Conservation (phyloP, 176 grass and related monocot genomes). For the Urochloa ruziziensis region DNA sequence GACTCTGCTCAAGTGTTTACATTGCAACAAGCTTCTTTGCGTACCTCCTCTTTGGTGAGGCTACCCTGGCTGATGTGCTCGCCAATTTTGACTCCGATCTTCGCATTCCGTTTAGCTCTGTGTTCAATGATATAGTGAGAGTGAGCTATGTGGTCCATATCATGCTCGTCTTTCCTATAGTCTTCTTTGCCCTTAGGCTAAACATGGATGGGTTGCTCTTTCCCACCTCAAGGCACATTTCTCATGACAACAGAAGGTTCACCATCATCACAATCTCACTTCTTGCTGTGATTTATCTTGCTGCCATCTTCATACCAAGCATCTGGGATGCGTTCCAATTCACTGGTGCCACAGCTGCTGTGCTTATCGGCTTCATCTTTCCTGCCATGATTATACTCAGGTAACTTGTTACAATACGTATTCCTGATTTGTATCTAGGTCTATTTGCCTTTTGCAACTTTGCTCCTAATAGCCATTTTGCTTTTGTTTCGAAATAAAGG, state of each 20-base stretch:
- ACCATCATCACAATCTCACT: slow-evolving; percentile 48
- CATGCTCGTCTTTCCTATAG: slow-evolving; percentile 92
- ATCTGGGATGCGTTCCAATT: slow-evolving; percentile 95
- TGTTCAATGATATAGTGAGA: slow-evolving; percentile 75
- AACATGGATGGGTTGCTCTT: slow-evolving; percentile 88
- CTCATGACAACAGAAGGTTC: slow-evolving; percentile 60
- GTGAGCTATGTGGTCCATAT: slow-evolving; percentile 87
- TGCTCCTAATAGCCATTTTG: not conserved
- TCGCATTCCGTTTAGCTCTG: slow-evolving; percentile 58
- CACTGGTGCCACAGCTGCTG: slow-evolving; percentile 76
- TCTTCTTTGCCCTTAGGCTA: slow-evolving; percentile 80
- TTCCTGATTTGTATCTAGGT: not conserved
- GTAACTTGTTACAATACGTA: slow-evolving; percentile 19
- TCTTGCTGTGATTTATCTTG: slow-evolving; percentile 63
- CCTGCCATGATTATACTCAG: slow-evolving; percentile 76
- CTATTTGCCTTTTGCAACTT: not conserved
- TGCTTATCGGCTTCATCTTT: slow-evolving; percentile 87
- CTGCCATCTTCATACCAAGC: slow-evolving; percentile 75
- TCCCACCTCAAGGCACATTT: slow-evolving; percentile 54
- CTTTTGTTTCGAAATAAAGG: slow-evolving; percentile 41
- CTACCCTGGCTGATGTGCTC: slow-evolving; percentile 71
- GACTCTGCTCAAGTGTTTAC: slow-evolving; percentile 74
- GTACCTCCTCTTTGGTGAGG: slow-evolving; percentile 86
- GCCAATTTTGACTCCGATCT: slow-evolving; percentile 85
- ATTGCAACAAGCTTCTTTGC: slow-evolving; percentile 81